A percentile compares a stretch with the other conserved stretches of the same genome.
phyloP scores from a whole-genome alignment of 169 alveolate genomes.

The Cryptosporidium felis region DNA sequence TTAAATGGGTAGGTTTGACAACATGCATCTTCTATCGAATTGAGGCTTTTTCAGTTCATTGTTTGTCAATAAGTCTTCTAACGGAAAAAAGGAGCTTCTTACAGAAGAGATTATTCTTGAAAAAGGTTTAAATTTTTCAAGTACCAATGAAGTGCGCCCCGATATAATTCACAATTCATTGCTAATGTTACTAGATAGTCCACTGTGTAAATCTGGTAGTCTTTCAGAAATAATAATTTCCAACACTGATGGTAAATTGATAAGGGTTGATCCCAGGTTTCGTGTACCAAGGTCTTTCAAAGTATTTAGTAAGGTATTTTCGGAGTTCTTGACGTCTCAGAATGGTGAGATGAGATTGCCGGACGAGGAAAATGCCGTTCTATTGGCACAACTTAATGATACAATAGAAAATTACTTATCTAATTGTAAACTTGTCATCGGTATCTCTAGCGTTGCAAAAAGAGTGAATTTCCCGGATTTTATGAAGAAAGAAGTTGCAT shows the following conservation, averaged over 20 bases:
- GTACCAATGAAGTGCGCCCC: slow-evolving; percentile 16
- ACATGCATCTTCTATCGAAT: neutral
- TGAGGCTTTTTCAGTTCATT: slow-evolving; percentile 10
- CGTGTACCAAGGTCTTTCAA: slow-evolving; percentile 71
- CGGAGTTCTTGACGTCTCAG: slow-evolving; percentile 24
- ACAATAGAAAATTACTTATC: slow-evolving; percentile 11
- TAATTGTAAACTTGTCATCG: neutral
- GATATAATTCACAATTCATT: slow-evolving; percentile 57
- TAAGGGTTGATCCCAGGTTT: slow-evolving; percentile 24
- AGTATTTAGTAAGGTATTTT: slow-evolving; percentile 38
- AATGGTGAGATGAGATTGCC: slow-evolving; percentile 53
- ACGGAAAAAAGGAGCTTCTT: slow-evolving; percentile 40
- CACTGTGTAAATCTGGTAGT: slow-evolving; percentile 54
- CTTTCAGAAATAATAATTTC: slow-evolving; percentile 20
- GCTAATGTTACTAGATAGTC: slow-evolving; percentile 61
- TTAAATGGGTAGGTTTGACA: slow-evolving; percentile 55
- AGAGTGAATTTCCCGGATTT: neutral
- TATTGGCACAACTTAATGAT: neutral
- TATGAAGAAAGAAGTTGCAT: neutral
- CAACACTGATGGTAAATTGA: slow-evolving; percentile 40
- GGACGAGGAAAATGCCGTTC: neutral
- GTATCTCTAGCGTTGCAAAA: slow-evolving; percentile 43
- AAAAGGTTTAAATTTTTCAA: neutral
- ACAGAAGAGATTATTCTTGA: slow-evolving; percentile 36
- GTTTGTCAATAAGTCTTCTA: slow-evolving; percentile 9